A percentile compares a stretch with the other conserved stretches of the same genome.
These are phyloP conservation scores for Zymoseptoria ardabiliae DNA, from an alignment of 2,329 filamentous ascomycete genomes.

Conservation along the genomic window DNA sequence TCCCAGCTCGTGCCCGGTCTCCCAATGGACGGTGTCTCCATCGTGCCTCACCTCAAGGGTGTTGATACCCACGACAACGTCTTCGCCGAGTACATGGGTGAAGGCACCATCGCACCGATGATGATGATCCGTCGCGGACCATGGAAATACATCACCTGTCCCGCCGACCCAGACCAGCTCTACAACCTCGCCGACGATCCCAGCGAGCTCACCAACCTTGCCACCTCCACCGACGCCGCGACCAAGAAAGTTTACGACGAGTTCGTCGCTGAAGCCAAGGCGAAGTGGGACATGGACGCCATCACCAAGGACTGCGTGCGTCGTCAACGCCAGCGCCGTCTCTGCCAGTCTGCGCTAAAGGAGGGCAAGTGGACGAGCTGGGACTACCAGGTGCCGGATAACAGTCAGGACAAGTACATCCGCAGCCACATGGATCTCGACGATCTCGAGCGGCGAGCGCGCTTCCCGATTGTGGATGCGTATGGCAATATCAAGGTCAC, in stretches of 20 bases:
- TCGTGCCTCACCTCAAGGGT: slow-evolving; percentile 69
- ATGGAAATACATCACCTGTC: slow-evolving; percentile 88
- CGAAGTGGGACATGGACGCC: slow-evolving; percentile 71
- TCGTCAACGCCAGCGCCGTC: slow-evolving; percentile 69
- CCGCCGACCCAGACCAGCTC: slow-evolving; percentile 75
- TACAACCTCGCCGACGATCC: slow-evolving; percentile 74
- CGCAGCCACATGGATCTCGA: slow-evolving; percentile 75
- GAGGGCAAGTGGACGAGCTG: slow-evolving; percentile 70
- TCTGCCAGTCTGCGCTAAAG: slow-evolving; percentile 74
- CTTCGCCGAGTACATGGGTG: slow-evolving; percentile 91
- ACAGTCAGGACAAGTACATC: slow-evolving; percentile 64
- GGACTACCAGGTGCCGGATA: slow-evolving; percentile 73
- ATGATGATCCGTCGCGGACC: slow-evolving; percentile 88
- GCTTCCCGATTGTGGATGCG: slow-evolving; percentile 55
- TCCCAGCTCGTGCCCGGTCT: slow-evolving; percentile 60
- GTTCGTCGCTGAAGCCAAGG: slow-evolving; percentile 66
- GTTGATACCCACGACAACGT: slow-evolving; percentile 70
- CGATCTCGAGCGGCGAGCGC: slow-evolving; percentile 67
- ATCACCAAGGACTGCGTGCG: slow-evolving; percentile 68
- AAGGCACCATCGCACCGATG: slow-evolving; percentile 79
- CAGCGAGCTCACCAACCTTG: slow-evolving; percentile 67
- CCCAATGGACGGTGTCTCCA: slow-evolving; percentile 78
- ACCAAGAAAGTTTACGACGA: slow-evolving; percentile 42
- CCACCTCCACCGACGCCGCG: slow-evolving; percentile 33
- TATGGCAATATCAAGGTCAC: slow-evolving; percentile 30